phyloP scores from a whole-genome alignment of 306 rosid genomes.

The Morella rubra region DNA sequence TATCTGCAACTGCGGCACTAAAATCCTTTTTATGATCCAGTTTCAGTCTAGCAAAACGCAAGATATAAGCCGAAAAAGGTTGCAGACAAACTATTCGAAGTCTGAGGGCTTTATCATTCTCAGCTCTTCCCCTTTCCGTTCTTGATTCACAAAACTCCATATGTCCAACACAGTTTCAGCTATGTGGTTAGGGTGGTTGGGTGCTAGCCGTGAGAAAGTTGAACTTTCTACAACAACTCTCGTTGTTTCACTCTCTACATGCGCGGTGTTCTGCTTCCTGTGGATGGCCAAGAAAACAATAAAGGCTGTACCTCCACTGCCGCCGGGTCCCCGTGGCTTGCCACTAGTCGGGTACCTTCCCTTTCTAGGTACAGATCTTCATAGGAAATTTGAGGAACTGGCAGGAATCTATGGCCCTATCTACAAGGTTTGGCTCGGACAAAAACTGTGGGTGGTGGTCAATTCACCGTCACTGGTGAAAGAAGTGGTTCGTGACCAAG shows the following conservation, averaged over 20 bases:
- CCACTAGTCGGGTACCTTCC: constrained; percentile 41
- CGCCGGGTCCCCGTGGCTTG: constrained; percentile 40
- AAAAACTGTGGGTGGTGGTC: constrained; percentile 22
- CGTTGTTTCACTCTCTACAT: not conserved
- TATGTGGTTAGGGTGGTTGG: not conserved
- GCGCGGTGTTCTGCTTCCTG: not conserved
- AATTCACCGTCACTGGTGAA: constrained; percentile 22
- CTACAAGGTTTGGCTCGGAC: constrained; percentile 31
- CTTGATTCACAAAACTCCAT: no score
- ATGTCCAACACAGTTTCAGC: not conserved
- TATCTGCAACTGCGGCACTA: no score
- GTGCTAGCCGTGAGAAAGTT: not conserved
- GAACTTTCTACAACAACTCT: not conserved
- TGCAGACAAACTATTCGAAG: no score
- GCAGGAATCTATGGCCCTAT: constrained; percentile 34
- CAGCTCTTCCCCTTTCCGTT: no score
- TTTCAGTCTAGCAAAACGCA: no score
- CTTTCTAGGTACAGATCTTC: constrained; percentile 29
- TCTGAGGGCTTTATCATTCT: no score
- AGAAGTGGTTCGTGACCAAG: constrained; percentile 37
- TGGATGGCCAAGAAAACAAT: not conserved
- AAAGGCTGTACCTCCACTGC: constrained; percentile 7
- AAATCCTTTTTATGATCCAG: no score
- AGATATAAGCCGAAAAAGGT: no score
- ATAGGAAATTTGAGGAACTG: constrained; percentile 24